phyloP scores from a whole-genome alignment of 202 grass and related monocot genomes.

The Cymbopogon flexuosus region DNA sequence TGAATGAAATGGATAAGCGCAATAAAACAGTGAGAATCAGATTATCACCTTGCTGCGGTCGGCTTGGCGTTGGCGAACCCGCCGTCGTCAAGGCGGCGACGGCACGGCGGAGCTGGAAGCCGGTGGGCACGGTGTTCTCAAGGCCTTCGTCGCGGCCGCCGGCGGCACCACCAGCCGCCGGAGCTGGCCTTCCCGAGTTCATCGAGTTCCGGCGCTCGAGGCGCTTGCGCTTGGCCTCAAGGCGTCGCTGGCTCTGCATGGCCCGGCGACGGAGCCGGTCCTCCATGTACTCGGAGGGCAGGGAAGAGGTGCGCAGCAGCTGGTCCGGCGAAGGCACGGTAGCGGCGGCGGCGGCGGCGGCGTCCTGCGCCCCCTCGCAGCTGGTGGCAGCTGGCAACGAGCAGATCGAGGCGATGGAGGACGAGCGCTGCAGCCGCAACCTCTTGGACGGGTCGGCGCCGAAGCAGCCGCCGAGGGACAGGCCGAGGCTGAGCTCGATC shows the following conservation, averaged over 20 bases:
- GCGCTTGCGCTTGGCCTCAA: constrained; percentile 82
- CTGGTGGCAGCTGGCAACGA: background rate
- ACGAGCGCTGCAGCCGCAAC: constrained; percentile 50
- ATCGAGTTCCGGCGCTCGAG: constrained; percentile 71
- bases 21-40: constrained; percentile 20
- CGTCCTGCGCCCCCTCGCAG: constrained; percentile 17
- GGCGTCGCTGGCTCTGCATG: constrained; percentile 64
- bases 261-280: constrained; percentile 55
- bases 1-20: background rate
- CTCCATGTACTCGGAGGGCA: constrained; percentile 64
- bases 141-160: constrained; percentile 23
- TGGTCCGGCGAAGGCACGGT: background rate
- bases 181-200: constrained; percentile 38
- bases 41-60: constrained; percentile 39
- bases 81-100: constrained; percentile 42
- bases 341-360: background rate
- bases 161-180: background rate
- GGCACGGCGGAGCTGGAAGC: constrained; percentile 46
- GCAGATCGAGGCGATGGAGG: constrained; percentile 62
- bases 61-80: constrained; percentile 33
- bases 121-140: constrained; percentile 31
- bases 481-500: constrained; percentile 71
- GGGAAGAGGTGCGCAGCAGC: constrained; percentile 64
- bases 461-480: constrained; percentile 84
- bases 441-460: constrained; percentile 49